These are phyloP conservation scores for Elongisporangium undulatum DNA, from an alignment of 352 stramenopile genomes.

Conservation along the genomic window DNA sequence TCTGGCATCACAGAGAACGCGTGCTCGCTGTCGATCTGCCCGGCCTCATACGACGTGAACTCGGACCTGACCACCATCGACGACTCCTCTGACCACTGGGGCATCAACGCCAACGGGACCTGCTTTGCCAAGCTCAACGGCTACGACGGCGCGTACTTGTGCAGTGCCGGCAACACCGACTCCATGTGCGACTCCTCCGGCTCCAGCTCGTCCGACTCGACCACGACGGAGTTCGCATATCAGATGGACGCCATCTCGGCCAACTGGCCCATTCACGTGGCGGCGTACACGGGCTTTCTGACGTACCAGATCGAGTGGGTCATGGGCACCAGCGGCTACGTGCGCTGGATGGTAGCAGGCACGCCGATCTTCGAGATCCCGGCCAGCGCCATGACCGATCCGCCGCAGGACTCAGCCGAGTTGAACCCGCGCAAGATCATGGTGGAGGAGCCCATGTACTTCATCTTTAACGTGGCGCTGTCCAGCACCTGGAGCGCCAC, in stretches of 20 bases:
- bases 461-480: constrained; percentile 93
- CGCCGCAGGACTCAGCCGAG: constrained; percentile 21
- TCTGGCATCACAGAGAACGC: constrained; percentile 33
- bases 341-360: constrained; percentile 60
- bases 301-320: constrained; percentile 27
- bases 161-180: constrained; percentile 45
- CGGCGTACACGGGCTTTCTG: constrained; percentile 54
- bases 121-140: constrained; percentile 55
- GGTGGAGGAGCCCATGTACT: constrained; percentile 89
- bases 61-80: constrained; percentile 34
- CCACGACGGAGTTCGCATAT: not conserved
- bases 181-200: constrained; percentile 16
- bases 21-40: constrained; percentile 25
- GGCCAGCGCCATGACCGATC: constrained; percentile 28
- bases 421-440: constrained; percentile 73
- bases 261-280: constrained; percentile 64
- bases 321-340: constrained; percentile 30
- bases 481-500: constrained; percentile 66
- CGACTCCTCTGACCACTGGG: constrained; percentile 10
- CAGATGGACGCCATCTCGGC: constrained; percentile 42
- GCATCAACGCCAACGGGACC: constrained; percentile 27
- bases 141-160: constrained; percentile 57
- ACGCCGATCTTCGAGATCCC: constrained; percentile 81
- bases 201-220: not conserved
- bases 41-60: constrained; percentile 37